Evolutionary conservation across 78 protist genomes (phyloP).

Genomic region (Cyanophora paradoxa): DNA sequence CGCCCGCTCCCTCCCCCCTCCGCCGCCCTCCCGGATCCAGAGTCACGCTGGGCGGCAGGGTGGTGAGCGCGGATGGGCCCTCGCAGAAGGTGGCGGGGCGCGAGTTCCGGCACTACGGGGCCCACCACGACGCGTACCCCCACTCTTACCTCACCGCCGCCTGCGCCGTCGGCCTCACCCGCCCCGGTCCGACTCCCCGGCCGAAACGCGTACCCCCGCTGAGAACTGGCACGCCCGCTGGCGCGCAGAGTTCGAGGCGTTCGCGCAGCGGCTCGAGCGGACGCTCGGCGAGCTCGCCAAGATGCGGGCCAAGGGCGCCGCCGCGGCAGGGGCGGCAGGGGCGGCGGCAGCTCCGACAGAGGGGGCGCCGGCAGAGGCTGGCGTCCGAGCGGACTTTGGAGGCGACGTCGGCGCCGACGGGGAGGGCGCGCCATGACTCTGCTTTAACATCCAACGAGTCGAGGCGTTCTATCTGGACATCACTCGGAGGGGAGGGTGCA

Average conservation of each 20-base stretch:
- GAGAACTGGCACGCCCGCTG: background rate
- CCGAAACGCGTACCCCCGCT: background rate
- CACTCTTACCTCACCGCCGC: constrained; percentile 70
- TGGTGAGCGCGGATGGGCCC: too few species aligned
- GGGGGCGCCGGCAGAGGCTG: background rate
- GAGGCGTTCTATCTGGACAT: too few species aligned
- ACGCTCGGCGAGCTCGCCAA: background rate
- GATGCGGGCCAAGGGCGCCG: background rate
- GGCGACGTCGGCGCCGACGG: background rate
- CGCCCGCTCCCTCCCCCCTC: too few species aligned
- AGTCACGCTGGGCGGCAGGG: too few species aligned
- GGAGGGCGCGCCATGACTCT: background rate
- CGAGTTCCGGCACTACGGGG: too few species aligned
- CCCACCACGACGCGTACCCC: constrained; percentile 60
- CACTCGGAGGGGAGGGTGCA: too few species aligned
- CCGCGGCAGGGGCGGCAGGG: background rate
- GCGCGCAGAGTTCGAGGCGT: background rate
- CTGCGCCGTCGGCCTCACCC: constrained; percentile 73
- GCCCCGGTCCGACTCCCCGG: background rate
- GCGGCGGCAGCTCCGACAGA: background rate
- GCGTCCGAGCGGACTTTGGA: background rate
- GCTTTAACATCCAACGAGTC: too few species aligned
- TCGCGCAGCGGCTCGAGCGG: constrained; percentile 1
- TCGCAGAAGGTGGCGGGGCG: too few species aligned
- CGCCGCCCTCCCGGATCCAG: too few species aligned